Conservation (phyloP, 495 filamentous ascomycete species). For the Haplographium delicatum region DNA sequence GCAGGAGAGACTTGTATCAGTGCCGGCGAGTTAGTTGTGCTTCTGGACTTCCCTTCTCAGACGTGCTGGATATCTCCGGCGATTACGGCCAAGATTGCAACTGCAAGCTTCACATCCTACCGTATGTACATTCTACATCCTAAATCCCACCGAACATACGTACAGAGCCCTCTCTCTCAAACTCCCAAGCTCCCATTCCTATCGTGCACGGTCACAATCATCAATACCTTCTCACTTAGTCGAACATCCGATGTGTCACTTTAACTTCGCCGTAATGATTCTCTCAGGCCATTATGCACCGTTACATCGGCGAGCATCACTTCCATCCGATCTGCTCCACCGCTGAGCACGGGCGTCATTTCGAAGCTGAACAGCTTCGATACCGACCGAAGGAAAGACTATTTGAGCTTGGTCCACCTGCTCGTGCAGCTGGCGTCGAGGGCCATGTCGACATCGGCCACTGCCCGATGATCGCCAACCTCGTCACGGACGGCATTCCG, state of each 20-base stretch:
- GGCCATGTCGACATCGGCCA: not conserved
- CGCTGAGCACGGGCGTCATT: slow-evolving; percentile 1
- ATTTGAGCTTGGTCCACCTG: slow-evolving; percentile 20
- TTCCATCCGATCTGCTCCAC: not conserved
- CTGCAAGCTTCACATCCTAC: not conserved
- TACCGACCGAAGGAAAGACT: not conserved
- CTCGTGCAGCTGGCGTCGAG: too few relatives aligned
- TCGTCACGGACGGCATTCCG: not conserved
- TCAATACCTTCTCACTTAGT: not conserved
- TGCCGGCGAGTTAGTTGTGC: too few relatives aligned
- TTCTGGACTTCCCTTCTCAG: too few relatives aligned
- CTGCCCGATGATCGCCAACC: slow-evolving; percentile 10
- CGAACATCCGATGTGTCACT: not conserved
- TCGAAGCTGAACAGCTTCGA: slow-evolving; percentile 1
- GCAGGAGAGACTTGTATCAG: too few relatives aligned
- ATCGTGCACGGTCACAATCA: not conserved
- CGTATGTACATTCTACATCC: not conserved
- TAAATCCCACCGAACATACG: not conserved
- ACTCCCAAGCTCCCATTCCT: too few relatives aligned
- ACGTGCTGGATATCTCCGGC: too few relatives aligned
- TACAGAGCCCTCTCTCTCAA: not conserved
- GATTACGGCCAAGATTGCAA: not conserved
- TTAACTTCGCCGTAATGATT: not conserved
- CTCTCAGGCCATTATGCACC: not conserved
- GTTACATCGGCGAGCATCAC: not conserved